These are phyloP conservation scores for Sherardia arvensis DNA, from an alignment of 257 asterid genomes.

Conservation along the genomic window DNA sequence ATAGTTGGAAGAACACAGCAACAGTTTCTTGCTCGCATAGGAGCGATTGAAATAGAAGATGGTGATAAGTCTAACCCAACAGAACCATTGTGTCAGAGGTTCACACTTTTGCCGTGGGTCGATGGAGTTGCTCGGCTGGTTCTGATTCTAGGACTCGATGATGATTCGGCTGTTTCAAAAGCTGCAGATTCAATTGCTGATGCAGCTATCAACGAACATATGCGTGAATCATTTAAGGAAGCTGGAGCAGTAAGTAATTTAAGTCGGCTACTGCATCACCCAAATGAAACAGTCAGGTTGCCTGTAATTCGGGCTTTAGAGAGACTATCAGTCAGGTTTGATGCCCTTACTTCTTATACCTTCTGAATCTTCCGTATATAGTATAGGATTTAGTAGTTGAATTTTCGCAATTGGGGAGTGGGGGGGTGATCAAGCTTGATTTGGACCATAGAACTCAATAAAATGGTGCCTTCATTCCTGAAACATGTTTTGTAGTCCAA, in stretches of 20 bases:
- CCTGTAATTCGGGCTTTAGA: conserved; percentile 63
- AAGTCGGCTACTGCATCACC: conserved; percentile 53
- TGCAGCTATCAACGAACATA: conserved; percentile 58
- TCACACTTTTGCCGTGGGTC: conserved; percentile 64
- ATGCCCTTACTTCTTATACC: background rate
- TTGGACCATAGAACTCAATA: background rate
- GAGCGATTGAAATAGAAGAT: conserved; percentile 65
- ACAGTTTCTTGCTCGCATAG: conserved; percentile 81
- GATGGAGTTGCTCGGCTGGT: conserved; percentile 85
- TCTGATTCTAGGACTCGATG: conserved; percentile 80
- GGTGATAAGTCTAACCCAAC: conserved; percentile 25
- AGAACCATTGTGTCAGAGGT: conserved; percentile 24
- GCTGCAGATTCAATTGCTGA: conserved; percentile 77
- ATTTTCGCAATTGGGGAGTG: no score
- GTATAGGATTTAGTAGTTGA: background rate
- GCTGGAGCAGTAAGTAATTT: conserved; percentile 71
- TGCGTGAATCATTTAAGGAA: conserved; percentile 63
- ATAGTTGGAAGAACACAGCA: conserved; percentile 58
- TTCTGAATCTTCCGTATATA: conserved; percentile 4
- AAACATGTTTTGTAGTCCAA: background rate
- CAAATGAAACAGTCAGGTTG: conserved; percentile 37
- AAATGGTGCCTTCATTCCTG: background rate
- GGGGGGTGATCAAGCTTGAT: background rate
- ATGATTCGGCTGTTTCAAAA: conserved; percentile 61
- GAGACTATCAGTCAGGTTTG: conserved; percentile 66